Percentiles rank a stretch among this genome's conserved stretches.
Evolutionary conservation across 2,329 filamentous ascomycete species (phyloP).

Genomic region (Diaporthe sp.): DNA sequence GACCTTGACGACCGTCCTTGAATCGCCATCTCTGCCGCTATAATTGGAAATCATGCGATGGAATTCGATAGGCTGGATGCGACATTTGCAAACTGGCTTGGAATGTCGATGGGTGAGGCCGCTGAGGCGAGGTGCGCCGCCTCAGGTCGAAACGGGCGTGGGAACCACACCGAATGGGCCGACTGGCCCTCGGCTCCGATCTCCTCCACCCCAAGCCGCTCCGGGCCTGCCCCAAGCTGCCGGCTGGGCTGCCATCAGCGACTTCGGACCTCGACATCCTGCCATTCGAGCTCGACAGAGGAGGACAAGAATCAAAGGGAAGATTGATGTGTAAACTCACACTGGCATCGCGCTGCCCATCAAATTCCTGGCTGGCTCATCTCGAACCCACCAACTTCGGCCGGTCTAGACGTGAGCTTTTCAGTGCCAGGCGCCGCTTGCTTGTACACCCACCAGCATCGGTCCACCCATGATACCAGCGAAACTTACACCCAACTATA

Average conservation of each 20-base stretch:
- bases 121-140: background rate
- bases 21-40: background rate
- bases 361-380: background rate
- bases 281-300: background rate
- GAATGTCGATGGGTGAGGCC: background rate
- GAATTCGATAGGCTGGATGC: conserved; percentile 13
- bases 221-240: background rate
- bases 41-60: conserved; percentile 7
- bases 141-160: background rate
- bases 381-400: background rate
- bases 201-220: background rate
- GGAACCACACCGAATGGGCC: background rate
- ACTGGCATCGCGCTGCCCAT: background rate
- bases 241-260: conserved; percentile 5
- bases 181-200: background rate
- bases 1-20: background rate
- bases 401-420: background rate
- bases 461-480: background rate
- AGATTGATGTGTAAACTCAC: background rate
- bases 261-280: conserved; percentile 13
- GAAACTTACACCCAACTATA: background rate
- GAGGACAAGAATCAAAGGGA: background rate
- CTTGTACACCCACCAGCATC: conserved; percentile 17
- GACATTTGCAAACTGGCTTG: background rate
- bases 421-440: background rate